Percentiles rank a stretch among this genome's conserved stretches.
These are phyloP conservation scores for Termitomyces titanicus DNA, from an alignment of 768 basidiomycete genomes.

Conservation along the genomic window DNA sequence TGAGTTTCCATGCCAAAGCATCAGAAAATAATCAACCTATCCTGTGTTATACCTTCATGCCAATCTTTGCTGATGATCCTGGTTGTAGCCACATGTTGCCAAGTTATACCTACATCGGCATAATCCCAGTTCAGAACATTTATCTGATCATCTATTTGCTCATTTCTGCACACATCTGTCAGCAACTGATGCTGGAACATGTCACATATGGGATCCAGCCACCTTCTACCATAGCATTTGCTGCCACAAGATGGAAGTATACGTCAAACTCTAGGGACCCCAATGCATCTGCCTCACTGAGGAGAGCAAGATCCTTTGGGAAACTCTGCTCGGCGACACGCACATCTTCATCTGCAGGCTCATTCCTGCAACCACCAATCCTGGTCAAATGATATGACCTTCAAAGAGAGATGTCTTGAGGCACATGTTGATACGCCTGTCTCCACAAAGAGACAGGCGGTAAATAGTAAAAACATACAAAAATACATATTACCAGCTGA, in stretches of 20 bases:
- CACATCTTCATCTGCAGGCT: neutral
- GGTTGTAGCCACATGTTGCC: neutral
- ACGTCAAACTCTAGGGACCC: neutral
- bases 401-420: neutral
- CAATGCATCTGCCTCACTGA: neutral
- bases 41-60: neutral
- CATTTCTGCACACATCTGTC: neutral
- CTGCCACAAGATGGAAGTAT: neutral
- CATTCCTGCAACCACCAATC: neutral
- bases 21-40: neutral
- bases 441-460: no score
- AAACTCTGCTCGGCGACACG: neutral
- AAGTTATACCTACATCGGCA: neutral
- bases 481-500: no score
- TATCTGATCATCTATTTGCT: neutral
- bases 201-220: neutral
- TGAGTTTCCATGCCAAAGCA: neutral
- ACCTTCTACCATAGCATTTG: neutral
- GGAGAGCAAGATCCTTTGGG: neutral
- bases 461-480: no score
- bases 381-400: neutral
- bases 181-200: neutral
- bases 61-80: neutral
- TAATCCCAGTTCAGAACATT: neutral
- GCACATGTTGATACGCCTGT: no score